These are phyloP conservation scores for Centella asiatica DNA, from an alignment of 129 eudicot genomes.

Conservation along the genomic window DNA sequence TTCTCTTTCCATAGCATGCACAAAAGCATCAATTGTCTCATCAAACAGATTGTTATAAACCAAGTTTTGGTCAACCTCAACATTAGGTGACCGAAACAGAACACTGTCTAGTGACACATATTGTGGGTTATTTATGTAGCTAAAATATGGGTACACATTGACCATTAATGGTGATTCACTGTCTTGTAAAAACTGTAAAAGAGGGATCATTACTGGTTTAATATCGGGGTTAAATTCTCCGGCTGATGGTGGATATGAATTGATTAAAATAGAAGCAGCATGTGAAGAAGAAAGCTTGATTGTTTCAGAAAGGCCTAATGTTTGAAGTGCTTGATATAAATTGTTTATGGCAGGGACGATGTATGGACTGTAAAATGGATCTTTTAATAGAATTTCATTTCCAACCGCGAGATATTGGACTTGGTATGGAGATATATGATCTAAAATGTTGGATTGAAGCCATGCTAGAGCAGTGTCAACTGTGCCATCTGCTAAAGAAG, in stretches of 20 bases:
- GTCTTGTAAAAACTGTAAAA: slow-evolving; percentile 40
- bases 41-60: slow-evolving; percentile 61
- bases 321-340: slow-evolving; percentile 48
- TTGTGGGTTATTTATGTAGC: slow-evolving; percentile 42
- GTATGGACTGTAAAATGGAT: slow-evolving; percentile 40
- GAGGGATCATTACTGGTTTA: slow-evolving; percentile 26
- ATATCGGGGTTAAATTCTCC: slow-evolving; percentile 39
- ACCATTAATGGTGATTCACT: slow-evolving; percentile 65
- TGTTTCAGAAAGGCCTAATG: slow-evolving; percentile 33
- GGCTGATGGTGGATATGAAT: slow-evolving; percentile 63
- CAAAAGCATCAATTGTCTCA: slow-evolving; percentile 54
- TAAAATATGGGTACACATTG: slow-evolving; percentile 69
- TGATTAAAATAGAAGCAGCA: slow-evolving; percentile 45
- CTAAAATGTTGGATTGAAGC: slow-evolving; percentile 55
- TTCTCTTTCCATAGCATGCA: slow-evolving; percentile 58
- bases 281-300: slow-evolving; percentile 57
- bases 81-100: slow-evolving; percentile 32
- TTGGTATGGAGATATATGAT: slow-evolving; percentile 34
- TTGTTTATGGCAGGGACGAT: slow-evolving; percentile 48
- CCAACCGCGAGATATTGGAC: slow-evolving; percentile 61
- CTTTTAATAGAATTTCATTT: slow-evolving; percentile 54
- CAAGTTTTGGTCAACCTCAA: slow-evolving; percentile 24
- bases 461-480: slow-evolving; percentile 30
- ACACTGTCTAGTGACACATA: slow-evolving; percentile 46
- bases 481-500: slow-evolving; percentile 36